A percentile compares a stretch with the other conserved stretches of the same genome.
phyloP scores from a whole-genome alignment of 176 grass and related monocot species.

The Ensete ventricosum region DNA sequence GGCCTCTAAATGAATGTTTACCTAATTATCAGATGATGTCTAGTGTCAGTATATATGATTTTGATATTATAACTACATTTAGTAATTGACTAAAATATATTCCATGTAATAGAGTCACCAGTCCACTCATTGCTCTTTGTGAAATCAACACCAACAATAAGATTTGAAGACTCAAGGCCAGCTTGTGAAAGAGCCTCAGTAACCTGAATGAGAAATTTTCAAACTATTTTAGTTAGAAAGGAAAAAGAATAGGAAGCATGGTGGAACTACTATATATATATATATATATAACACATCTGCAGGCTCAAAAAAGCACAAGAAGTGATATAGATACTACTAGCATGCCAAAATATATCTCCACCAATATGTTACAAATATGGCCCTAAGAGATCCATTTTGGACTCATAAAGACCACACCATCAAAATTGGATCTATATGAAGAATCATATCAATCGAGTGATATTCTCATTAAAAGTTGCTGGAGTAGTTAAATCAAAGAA shows the following conservation, averaged over 20 bases:
- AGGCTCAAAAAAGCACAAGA: background rate
- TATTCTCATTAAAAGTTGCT: background rate
- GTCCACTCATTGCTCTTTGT: constrained; percentile 21
- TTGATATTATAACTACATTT: background rate
- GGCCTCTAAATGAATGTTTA: constrained; percentile 10
- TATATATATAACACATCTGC: background rate
- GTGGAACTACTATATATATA: background rate
- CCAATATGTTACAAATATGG: background rate
- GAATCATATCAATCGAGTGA: background rate
- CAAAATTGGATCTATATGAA: background rate
- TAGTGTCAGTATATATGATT: background rate
- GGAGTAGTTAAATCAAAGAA: no score
- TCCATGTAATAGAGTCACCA: background rate
- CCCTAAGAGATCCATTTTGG: background rate
- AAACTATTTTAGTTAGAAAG: background rate
- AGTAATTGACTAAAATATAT: background rate
- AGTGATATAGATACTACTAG: background rate
- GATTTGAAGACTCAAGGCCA: constrained; percentile 19
- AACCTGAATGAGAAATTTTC: background rate
- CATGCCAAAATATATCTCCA: background rate
- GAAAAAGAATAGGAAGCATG: background rate
- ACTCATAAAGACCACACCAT: background rate
- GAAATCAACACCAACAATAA: constrained; percentile 19
- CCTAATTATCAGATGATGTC: constrained; percentile 5
- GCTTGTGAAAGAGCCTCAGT: constrained; percentile 15